Conservation (phyloP, 148 eudicot genomes). For the Camellia japonica region DNA sequence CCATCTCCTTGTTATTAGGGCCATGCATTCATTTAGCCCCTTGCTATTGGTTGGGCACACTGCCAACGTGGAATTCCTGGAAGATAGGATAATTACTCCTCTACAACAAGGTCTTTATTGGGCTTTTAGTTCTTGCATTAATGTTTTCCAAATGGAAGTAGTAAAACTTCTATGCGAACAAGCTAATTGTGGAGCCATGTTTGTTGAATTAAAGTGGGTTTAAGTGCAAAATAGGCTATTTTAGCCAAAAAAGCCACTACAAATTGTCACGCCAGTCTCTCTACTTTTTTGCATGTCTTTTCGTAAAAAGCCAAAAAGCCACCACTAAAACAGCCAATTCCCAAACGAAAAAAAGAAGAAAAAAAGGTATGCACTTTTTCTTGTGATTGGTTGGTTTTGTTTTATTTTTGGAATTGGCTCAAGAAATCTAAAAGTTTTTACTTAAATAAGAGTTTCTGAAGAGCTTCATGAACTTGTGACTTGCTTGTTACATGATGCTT, state of each 20-base stretch:
- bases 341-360: no score
- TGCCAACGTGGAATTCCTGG: no score
- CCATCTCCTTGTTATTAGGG: no score
- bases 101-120: not conserved
- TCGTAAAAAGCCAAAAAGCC: not conserved
- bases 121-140: constrained; percentile 8
- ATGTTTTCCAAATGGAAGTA: not conserved
- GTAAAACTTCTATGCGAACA: not conserved
- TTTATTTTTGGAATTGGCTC: not conserved
- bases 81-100: not conserved
- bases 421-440: not conserved
- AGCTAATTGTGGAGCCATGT: not conserved
- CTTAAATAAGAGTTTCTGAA: not conserved
- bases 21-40: no score
- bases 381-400: not conserved
- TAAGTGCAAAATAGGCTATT: no score
- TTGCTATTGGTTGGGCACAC: no score
- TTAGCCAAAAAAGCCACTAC: no score
- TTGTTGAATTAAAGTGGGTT: not conserved
- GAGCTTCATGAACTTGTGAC: not conserved
- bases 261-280: not conserved
- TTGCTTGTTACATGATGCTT: not conserved
- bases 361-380: not conserved
- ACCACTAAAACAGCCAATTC: no score
- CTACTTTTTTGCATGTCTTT: no score